Base-by-base conservation (phyloP, 2,329 filamentous ascomycete genomes). In the Colletotrichum abscissum region DNA sequence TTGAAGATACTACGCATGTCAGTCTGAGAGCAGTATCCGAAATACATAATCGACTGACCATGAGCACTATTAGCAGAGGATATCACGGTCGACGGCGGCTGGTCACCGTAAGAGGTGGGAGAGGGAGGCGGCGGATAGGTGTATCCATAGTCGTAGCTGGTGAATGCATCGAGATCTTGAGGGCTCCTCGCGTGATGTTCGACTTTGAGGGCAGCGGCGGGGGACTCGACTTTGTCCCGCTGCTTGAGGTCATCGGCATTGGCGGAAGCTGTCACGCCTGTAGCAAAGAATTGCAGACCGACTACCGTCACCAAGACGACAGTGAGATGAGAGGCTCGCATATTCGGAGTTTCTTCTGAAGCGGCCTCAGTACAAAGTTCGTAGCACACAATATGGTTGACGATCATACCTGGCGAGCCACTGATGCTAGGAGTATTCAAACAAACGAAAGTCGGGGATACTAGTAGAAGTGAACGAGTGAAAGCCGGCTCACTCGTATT, bases 261-360 rank as follows among this genome's bases (percentile, higher is more conserved):
- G 14, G 35, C 28, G 14, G 2, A 38, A 5, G 57, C 73, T 1
- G 12, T 33, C 22, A 75, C 71, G 55, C 69, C 49, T 19, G 78
- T 71, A 38, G 79, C 14, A 57, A 62, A 79, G 63, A 75, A 64
- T 19, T 82, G 57, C 26, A 85, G 67, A 60, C 79, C 42, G 30
- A 79, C 69, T 68, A 80, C 81, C 77, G 80, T 83, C 75, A 81
- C 72, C 35, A 84, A 66, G 78, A 80, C 78, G 74, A 78, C 67
- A 74, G 78, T 74, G 65, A 82, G 74, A 77, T 77, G 77, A 16
- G 76, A 80, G 30, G 69, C 77, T 75, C 81, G 84, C 86, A 87
- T 87, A 67, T 6, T 26, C 9, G 56, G 38, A 56, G 14, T 57
- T 57, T 3, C 5, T 22, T 11, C 14, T 28, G 49, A n/a, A 22